Evolutionary conservation across 306 rosid genomes (phyloP), one percentile per base, ranked within the genome.

Genomic region (Macrotyloma uniflorum): DNA sequence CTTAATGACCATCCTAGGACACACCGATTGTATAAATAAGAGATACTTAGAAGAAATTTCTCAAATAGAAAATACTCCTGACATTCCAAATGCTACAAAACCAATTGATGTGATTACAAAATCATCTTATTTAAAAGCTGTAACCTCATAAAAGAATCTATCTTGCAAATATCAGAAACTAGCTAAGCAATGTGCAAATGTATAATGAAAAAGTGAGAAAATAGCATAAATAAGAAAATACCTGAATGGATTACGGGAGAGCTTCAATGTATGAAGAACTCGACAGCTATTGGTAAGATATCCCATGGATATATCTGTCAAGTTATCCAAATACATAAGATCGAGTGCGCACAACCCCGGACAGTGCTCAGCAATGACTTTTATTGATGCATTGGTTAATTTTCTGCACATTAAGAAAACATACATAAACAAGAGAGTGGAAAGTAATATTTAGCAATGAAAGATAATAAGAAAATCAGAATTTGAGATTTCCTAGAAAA

Each of bases 191-290:
- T 8, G 75, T 45, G 15, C 47, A 26, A 5, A 28, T 16, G 32
- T 24, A 54, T 3, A 62, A 74, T 18, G 72, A 12, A 61, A 54
- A 26, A 55, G 5, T 51, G 13, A 26, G n/a, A 23, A 66, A 59
- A 36, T 28, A 26, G 22, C 62, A 35, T 61, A 26, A 58, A 50
- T 45, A 71, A 57, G 47, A 45, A 32, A 61, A 65, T 50, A 91
- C 98, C 98, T 95, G 93, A 95, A 92, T 42, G 72, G 42, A 84
- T 83, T 86, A 69, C 90, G 86, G 69, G 85, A 50, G 54, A 95
- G 89, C 58, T 74, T 92, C 77, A 95, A 80, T 15, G 77, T 89
- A 76, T 79, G 88, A 76, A 95, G 82, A 75, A 63, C 55, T 15
- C 2, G 80, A 69, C 98, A 91, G 66, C 88, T 86, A 85, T 80